These are phyloP conservation scores for Microbotryomycetes sp. DNA, from an alignment of 1,284 basidiomycete genomes.

Conservation along the genomic window DNA sequence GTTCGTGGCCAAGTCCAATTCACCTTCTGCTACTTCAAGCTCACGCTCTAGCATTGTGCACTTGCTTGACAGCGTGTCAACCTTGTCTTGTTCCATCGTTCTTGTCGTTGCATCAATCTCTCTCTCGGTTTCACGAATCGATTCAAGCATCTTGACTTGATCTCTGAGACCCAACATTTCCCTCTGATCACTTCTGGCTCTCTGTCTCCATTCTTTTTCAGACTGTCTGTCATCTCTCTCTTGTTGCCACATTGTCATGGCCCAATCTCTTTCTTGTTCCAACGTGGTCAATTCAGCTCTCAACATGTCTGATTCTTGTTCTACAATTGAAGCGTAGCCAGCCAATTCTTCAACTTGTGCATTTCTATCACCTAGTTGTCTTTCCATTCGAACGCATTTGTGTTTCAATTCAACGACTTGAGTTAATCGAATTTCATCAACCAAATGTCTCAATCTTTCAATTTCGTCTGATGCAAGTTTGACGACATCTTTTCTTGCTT, in stretches of 20 bases:
- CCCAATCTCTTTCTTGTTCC: background rate
- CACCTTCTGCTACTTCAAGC: slow-evolving; percentile 1
- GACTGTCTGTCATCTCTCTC: slow-evolving; percentile 11
- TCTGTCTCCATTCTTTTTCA: slow-evolving; percentile 32
- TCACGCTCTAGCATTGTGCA: background rate
- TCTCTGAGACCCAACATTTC: slow-evolving; percentile 13
- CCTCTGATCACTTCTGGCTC: slow-evolving; percentile 23
- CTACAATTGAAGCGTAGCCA: slow-evolving; percentile 10
- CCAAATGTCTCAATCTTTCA: background rate
- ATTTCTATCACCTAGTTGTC: slow-evolving; percentile 12
- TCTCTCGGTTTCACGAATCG: background rate
- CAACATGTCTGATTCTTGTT: background rate
- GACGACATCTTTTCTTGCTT: background rate
- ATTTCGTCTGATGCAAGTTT: background rate
- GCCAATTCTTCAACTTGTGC: slow-evolving; percentile 13
- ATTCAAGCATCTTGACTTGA: background rate
- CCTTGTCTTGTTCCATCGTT: background rate
- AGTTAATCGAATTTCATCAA: background rate
- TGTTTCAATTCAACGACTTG: background rate
- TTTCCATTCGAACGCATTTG: background rate
- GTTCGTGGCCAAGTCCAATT: background rate
- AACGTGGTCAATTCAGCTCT: background rate
- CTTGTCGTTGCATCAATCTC: background rate
- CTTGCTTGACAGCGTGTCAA: background rate
- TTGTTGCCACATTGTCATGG: background rate